Conservation (phyloP, 257 asterid genomes). For the Solanum raphanifolium region DNA sequence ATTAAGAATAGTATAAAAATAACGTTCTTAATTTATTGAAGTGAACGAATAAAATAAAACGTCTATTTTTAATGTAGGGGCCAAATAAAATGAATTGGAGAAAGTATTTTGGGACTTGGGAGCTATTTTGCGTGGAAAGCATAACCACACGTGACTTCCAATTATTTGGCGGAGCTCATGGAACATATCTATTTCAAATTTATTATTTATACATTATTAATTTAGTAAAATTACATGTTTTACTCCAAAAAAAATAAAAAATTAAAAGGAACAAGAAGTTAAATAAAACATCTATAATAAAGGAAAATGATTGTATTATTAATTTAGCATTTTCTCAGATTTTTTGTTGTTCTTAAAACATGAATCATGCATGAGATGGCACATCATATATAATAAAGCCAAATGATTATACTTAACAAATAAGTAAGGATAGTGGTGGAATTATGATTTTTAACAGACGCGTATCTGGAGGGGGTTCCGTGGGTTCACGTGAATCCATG, state of each 20-base stretch:
- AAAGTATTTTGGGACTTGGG: background rate
- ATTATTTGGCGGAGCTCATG: background rate
- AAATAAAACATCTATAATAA: background rate
- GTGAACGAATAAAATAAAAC: rapidly evolving
- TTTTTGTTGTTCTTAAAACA: background rate
- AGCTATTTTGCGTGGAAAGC: background rate
- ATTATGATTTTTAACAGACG: rapidly evolving
- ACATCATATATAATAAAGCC: background rate
- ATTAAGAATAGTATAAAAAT: too few relatives aligned
- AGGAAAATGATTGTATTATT: background rate
- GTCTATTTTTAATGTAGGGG: rapidly evolving
- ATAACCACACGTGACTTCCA: background rate
- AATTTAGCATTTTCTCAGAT: background rate
- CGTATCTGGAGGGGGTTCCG: too few relatives aligned
- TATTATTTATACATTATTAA: too few relatives aligned
- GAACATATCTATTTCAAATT: background rate
- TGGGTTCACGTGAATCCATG: too few relatives aligned
- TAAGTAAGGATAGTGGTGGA: background rate
- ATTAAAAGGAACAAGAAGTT: background rate
- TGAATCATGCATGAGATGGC: background rate
- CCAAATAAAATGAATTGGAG: background rate
- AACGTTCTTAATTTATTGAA: background rate
- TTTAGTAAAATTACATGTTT: background rate
- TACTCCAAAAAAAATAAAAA: background rate
- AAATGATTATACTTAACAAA: background rate